phyloP scores from a whole-genome alignment of 768 basidiomycete species.

The Ramaria sp. region DNA sequence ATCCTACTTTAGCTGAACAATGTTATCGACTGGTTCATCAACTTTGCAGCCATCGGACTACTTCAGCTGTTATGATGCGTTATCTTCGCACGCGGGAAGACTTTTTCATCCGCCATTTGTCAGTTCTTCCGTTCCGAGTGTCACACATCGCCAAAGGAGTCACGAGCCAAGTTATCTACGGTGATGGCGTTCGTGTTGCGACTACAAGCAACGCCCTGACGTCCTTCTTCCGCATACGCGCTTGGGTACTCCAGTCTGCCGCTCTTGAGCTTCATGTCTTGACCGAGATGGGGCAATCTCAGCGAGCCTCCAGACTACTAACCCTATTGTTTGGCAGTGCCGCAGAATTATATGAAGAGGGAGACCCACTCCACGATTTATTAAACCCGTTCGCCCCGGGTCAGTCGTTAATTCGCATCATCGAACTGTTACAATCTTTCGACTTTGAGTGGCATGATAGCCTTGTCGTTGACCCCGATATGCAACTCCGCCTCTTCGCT shows the following conservation, averaged over 20 bases:
- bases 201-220: constrained; percentile 60
- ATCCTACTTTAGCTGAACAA: constrained; percentile 76
- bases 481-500: constrained; percentile 45
- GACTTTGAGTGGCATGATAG: constrained; percentile 85
- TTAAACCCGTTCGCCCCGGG: constrained; percentile 62
- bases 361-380: constrained; percentile 35
- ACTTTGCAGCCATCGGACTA: constrained; percentile 77
- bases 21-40: constrained; percentile 78
- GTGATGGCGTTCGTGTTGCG: constrained; percentile 55
- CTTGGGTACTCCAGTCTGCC: constrained; percentile 74
- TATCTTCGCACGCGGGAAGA: constrained; percentile 83
- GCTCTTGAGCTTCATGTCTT: constrained; percentile 85
- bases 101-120: constrained; percentile 82
- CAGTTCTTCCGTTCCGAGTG: constrained; percentile 55
- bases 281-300: constrained; percentile 65
- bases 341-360: constrained; percentile 28
- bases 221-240: constrained; percentile 72
- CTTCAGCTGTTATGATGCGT: constrained; percentile 69
- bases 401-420: constrained; percentile 75
- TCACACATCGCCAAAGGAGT: constrained; percentile 40
- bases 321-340: constrained; percentile 62
- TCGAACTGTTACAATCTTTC: constrained; percentile 80
- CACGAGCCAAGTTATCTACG: constrained; percentile 51
- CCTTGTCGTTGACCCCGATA: constrained; percentile 42
- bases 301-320: constrained; percentile 62